Conservation (phyloP, 495 filamentous ascomycete genomes). For the Penicillium paradoxum region DNA sequence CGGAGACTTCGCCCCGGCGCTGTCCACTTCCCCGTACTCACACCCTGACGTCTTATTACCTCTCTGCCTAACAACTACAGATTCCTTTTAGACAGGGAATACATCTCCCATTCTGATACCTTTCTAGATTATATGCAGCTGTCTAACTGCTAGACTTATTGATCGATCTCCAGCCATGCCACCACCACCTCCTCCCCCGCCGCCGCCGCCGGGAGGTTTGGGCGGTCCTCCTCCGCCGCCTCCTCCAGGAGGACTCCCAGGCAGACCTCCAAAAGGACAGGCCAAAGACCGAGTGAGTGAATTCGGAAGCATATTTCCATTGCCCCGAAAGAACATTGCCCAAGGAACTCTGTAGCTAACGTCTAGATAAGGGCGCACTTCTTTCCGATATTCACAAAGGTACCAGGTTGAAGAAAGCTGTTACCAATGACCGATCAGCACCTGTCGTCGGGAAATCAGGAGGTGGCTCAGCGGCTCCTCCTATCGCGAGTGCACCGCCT, state of each 20-base stretch:
- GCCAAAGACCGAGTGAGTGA: constrained; percentile 54
- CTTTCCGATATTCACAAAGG: constrained; percentile 87
- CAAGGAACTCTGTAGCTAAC: constrained; percentile 29
- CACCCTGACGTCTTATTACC: constrained; percentile 26
- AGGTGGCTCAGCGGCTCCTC: constrained; percentile 51
- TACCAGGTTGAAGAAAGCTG: constrained; percentile 71
- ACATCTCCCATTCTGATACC: constrained; percentile 6
- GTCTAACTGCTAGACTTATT: constrained; percentile 1
- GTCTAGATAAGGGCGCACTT: constrained; percentile 67
- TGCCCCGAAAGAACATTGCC: not conserved
- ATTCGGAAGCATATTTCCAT: not conserved
- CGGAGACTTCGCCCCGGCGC: constrained; percentile 25
- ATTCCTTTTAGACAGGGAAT: constrained; percentile 21
- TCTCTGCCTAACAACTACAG: constrained; percentile 22
- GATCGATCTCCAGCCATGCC: constrained; percentile 45
- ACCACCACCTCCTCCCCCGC: constrained; percentile 68
- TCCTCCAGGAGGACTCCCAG: constrained; percentile 46
- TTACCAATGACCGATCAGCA: constrained; percentile 92
- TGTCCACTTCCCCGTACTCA: constrained; percentile 24
- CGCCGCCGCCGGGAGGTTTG: constrained; percentile 55
- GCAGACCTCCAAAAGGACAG: constrained; percentile 41
- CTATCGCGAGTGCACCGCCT: constrained; percentile 71
- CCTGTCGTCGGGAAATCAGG: constrained; percentile 59
- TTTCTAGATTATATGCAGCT: constrained; percentile 6
- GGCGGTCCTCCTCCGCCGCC: constrained; percentile 69